Conservation (phyloP, 176 grass and related monocot genomes). For the Eleusine indica region DNA sequence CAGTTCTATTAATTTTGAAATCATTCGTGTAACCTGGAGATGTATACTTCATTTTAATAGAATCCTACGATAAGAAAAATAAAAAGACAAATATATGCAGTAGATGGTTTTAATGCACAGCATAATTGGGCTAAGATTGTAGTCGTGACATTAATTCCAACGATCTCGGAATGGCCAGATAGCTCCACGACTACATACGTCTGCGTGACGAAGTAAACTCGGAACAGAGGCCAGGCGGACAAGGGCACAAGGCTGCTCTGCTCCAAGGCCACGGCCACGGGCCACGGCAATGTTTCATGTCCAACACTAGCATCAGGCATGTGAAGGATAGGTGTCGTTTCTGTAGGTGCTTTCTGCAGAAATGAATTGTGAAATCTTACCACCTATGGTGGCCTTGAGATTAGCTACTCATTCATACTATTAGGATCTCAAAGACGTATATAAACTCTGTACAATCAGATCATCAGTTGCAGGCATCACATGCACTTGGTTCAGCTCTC, state of each 20-base stretch:
- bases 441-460: no score
- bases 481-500: neutral
- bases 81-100: no score
- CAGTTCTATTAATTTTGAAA: no score
- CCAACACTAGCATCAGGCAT: neutral
- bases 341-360: neutral
- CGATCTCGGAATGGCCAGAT: no score
- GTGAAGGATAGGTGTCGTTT: constrained; percentile 26
- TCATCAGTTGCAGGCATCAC: neutral
- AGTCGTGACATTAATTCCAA: no score
- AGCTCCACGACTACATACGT: no score
- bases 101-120: no score
- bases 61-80: no score
- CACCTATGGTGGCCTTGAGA: neutral
- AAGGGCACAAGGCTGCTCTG: neutral
- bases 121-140: no score
- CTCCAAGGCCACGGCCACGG: neutral
- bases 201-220: neutral
- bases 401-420: neutral
- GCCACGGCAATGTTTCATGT: neutral
- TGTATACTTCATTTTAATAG: no score
- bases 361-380: neutral
- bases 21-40: no score
- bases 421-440: neutral
- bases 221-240: neutral